Evolutionary conservation across 768 basidiomycete genomes (phyloP).

Genomic region (Trametes sanguinea): DNA sequence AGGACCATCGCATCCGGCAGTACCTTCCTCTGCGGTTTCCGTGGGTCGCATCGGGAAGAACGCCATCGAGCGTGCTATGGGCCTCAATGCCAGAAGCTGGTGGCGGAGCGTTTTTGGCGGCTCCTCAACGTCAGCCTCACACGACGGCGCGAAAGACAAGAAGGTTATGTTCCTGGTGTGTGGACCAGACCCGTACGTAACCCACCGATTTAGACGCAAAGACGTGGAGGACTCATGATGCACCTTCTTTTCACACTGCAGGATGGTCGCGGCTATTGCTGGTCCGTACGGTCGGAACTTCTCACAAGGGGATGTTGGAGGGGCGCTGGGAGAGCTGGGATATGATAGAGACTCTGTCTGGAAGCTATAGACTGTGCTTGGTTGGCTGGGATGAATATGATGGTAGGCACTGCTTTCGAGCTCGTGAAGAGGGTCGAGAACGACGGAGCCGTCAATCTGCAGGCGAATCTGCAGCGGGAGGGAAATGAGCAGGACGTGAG

Average conservation of each 20-base stretch:
- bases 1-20: constrained; percentile 22
- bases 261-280: constrained; percentile 75
- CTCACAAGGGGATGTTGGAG: constrained; percentile 73
- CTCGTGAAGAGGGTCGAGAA: background rate
- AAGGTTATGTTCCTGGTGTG: constrained; percentile 72
- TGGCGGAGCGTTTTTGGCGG: constrained; percentile 33
- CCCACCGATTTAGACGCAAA: constrained; percentile 9
- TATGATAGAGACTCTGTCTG: constrained; percentile 63
- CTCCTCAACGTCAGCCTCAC: constrained; percentile 1
- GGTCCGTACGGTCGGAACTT: constrained; percentile 76
- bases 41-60: constrained; percentile 57
- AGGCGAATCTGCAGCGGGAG: background rate
- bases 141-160: constrained; percentile 33
- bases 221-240: constrained; percentile 15
- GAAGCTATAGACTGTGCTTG: constrained; percentile 51
- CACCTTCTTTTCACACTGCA: constrained; percentile 32
- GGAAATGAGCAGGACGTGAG: constrained; percentile 20
- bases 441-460: background rate
- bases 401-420: background rate
- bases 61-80: constrained; percentile 47
- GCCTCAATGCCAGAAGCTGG: constrained; percentile 33
- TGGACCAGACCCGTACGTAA: constrained; percentile 73
- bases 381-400: background rate
- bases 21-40: constrained; percentile 33
- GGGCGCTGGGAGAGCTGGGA: constrained; percentile 65